Conservation (phyloP, 768 basidiomycete genomes). For the Leccinum longicurvipes region DNA sequence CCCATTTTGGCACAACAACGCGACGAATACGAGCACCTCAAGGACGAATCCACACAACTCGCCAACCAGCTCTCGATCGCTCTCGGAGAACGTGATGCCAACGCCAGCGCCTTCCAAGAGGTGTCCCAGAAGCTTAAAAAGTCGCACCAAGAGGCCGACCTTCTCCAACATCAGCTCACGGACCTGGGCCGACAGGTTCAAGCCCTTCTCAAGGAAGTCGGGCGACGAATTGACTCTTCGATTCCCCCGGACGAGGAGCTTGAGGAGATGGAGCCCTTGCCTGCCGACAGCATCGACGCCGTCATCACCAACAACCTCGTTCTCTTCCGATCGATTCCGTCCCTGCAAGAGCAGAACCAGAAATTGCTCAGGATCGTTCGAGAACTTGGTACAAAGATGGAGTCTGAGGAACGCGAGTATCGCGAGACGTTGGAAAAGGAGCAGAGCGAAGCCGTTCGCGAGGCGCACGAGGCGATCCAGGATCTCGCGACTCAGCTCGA, state of each 20-base stretch:
- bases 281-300: slow-evolving; percentile 60
- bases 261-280: slow-evolving; percentile 41
- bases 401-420: slow-evolving; percentile 78
- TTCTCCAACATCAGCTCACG: slow-evolving; percentile 71
- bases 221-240: slow-evolving; percentile 78
- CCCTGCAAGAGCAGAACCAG: slow-evolving; percentile 90
- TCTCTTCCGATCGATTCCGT: slow-evolving; percentile 73
- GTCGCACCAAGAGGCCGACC: slow-evolving; percentile 57
- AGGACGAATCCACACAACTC: slow-evolving; percentile 75
- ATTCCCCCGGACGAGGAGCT: slow-evolving; percentile 70
- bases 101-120: slow-evolving; percentile 53
- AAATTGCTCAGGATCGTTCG: slow-evolving; percentile 80
- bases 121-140: slow-evolving; percentile 59
- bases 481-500: slow-evolving; percentile 77
- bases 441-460: slow-evolving; percentile 75
- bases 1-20: slow-evolving; percentile 90
- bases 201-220: slow-evolving; percentile 70
- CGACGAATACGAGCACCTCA: slow-evolving; percentile 80
- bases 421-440: slow-evolving; percentile 66
- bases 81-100: slow-evolving; percentile 70
- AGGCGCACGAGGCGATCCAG: slow-evolving; percentile 86
- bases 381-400: slow-evolving; percentile 81
- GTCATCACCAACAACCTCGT: slow-evolving; percentile 90
- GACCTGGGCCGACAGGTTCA: slow-evolving; percentile 88
- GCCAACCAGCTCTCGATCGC: slow-evolving; percentile 75